Percentiles rank a stretch among this genome's conserved stretches.
These are phyloP conservation scores for Pharus latifolius DNA, from an alignment of 176 grass and related monocot genomes.

Conservation along the genomic window DNA sequence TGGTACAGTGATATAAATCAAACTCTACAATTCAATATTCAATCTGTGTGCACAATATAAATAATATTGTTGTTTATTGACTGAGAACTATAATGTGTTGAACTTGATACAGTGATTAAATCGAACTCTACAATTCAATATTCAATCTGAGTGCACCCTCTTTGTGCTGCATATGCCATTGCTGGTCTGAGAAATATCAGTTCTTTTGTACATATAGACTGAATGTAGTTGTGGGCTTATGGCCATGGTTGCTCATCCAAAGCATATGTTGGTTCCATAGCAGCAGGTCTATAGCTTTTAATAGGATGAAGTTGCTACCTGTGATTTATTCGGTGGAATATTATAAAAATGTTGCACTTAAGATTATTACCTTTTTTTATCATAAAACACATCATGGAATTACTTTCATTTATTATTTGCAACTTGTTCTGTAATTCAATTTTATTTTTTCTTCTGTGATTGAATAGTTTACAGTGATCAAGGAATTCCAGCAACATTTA, in stretches of 20 bases:
- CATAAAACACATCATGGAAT: background rate
- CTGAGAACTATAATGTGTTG: background rate
- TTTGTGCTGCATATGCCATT: background rate
- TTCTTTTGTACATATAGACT: background rate
- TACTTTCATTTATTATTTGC: background rate
- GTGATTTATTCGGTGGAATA: background rate
- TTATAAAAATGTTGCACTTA: background rate
- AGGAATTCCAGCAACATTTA: constrained; percentile 65
- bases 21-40: background rate
- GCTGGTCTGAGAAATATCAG: background rate
- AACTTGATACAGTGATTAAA: background rate
- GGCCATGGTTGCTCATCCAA: background rate
- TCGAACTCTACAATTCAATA: background rate
- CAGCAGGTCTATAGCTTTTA: background rate
- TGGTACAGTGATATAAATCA: background rate
- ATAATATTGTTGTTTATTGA: background rate
- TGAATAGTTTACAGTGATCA: constrained; percentile 70
- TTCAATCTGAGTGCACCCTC: background rate
- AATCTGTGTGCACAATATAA: background rate
- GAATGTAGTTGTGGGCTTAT: background rate
- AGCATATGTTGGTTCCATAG: too few relatives aligned
- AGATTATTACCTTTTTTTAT: background rate
- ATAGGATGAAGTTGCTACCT: background rate
- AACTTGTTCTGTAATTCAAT: background rate
- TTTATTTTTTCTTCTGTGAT: background rate